phyloP scores from a whole-genome alignment of 129 eudicot genomes.

The Ambrosia trifida region DNA sequence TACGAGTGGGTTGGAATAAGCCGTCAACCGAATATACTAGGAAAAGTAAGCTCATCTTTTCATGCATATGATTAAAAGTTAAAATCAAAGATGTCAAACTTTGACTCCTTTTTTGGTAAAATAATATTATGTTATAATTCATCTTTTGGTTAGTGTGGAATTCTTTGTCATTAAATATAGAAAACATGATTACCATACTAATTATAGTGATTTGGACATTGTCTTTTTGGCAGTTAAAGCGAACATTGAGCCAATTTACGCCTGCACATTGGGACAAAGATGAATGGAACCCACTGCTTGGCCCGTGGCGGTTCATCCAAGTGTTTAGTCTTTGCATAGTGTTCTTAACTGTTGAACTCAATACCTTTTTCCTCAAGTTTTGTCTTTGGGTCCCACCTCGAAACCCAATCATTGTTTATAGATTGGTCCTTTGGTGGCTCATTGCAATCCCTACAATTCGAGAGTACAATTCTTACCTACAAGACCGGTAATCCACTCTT shows the following conservation, averaged over 20 bases:
- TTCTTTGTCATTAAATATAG: neutral
- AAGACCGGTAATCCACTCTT: conserved; percentile 63
- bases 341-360: conserved; percentile 89
- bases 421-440: conserved; percentile 96
- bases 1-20: conserved; percentile 99
- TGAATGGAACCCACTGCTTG: conserved; percentile 97
- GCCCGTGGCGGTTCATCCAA: conserved; percentile 95
- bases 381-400: conserved; percentile 98
- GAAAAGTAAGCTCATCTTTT: conserved; percentile 58
- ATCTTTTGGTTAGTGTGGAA: neutral
- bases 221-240: conserved; percentile 57
- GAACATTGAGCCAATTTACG: conserved; percentile 92
- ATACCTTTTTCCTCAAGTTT: conserved; percentile 92
- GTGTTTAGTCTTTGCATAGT: conserved; percentile 79
- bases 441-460: conserved; percentile 96
- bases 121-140: conserved; percentile 8
- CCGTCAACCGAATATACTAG: conserved; percentile 88
- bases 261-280: conserved; percentile 99
- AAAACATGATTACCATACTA: too few species aligned
- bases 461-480: conserved; percentile 90
- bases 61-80: neutral
- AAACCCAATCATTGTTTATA: conserved; percentile 73
- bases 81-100: neutral
- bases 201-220: conserved; percentile 11
- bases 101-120: conserved; percentile 8